These are phyloP conservation scores for Massospora cicadina DNA, from an alignment of 371 early-diverging fungal species.

Conservation along the genomic window DNA sequence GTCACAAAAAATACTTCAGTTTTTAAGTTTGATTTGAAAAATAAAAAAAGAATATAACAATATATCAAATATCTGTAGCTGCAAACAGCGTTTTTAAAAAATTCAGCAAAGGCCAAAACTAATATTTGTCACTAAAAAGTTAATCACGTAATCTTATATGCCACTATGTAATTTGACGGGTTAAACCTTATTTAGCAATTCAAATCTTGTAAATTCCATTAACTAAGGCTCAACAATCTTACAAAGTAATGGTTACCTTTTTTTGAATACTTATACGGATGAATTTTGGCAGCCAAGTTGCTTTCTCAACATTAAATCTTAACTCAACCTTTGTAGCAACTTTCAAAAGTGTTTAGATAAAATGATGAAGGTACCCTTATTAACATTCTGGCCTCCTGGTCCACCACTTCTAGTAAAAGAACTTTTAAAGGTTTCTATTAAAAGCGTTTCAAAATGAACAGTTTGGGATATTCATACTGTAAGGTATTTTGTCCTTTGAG, in stretches of 20 bases:
- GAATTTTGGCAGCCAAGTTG: background rate
- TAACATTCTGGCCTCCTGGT: constrained; percentile 7
- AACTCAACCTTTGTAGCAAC: constrained; percentile 7
- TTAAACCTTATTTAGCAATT: too few relatives aligned
- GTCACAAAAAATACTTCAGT: too few relatives aligned
- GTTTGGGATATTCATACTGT: background rate
- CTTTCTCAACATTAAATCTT: background rate
- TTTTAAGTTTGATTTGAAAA: too few relatives aligned
- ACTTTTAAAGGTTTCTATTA: background rate
- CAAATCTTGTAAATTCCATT: too few relatives aligned
- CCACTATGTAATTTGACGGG: too few relatives aligned
- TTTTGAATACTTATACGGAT: background rate
- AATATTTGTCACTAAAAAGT: too few relatives aligned
- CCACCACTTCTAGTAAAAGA: background rate
- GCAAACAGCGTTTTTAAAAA: too few relatives aligned
- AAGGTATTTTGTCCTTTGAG: background rate
- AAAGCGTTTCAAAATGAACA: too few relatives aligned
- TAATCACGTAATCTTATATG: too few relatives aligned
- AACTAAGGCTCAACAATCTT: background rate
- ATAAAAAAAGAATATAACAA: too few relatives aligned
- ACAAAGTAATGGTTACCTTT: background rate
- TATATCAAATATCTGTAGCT: too few relatives aligned
- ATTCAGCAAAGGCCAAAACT: too few relatives aligned
- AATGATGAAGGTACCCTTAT: constrained; percentile 2
- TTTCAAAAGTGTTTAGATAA: background rate